Percentiles rank a stretch among this genome's conserved stretches.
phyloP scores from a whole-genome alignment of 495 filamentous ascomycete species.

The Tuber melanosporum region DNA sequence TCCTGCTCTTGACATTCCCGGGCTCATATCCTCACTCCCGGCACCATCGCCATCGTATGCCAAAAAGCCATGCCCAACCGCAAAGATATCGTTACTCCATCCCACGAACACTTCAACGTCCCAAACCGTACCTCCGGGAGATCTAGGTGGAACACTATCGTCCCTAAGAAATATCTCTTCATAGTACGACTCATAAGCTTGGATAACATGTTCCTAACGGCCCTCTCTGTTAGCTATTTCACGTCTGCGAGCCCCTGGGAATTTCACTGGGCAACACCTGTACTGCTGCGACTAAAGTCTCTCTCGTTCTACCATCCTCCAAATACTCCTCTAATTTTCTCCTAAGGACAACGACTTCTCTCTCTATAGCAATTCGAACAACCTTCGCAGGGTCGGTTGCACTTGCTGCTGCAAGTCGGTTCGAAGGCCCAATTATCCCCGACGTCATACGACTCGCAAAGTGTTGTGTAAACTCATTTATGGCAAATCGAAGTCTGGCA shows the following conservation, averaged over 20 bases:
- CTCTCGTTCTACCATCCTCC: constrained; percentile 55
- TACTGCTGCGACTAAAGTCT: constrained; percentile 57
- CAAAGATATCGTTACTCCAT: constrained; percentile 56
- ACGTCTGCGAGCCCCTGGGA: neutral
- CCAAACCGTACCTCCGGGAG: constrained; percentile 48
- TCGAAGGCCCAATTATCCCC: constrained; percentile 24
- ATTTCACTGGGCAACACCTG: constrained; percentile 38
- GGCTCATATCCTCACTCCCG: constrained; percentile 43
- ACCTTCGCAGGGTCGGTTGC: constrained; percentile 32
- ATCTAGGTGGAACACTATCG: constrained; percentile 15
- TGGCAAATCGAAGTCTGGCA: constrained; percentile 40
- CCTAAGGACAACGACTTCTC: constrained; percentile 32
- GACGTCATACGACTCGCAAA: constrained; percentile 39
- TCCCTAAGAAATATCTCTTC: constrained; percentile 41
- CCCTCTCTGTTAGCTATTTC: constrained; percentile 7
- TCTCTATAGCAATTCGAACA: constrained; percentile 25
- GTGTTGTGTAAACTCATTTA: constrained; percentile 34
- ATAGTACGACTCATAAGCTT: constrained; percentile 57
- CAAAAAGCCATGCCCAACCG: constrained; percentile 47
- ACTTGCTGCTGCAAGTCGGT: constrained; percentile 23
- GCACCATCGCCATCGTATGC: constrained; percentile 42
- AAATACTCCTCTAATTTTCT: constrained; percentile 53
- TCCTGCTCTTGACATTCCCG: constrained; percentile 28
- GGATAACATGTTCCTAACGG: constrained; percentile 50
- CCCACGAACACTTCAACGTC: constrained; percentile 58